A percentile compares a stretch with the other conserved stretches of the same genome.
Evolutionary conservation across 2,329 filamentous ascomycete species (phyloP).

Genomic region (Penicillium paneum): DNA sequence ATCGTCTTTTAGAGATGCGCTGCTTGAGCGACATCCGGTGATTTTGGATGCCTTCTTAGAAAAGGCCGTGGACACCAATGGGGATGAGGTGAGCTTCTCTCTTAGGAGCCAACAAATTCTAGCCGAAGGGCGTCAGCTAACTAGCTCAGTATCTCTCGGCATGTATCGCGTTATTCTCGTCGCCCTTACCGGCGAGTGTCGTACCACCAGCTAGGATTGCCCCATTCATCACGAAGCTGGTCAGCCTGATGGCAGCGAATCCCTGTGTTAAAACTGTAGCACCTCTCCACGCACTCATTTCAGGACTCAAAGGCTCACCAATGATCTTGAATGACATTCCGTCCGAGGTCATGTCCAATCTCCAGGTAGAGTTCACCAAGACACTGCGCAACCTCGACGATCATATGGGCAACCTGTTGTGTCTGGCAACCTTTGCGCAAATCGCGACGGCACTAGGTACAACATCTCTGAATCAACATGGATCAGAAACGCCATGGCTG

Average conservation of each 20-base stretch:
- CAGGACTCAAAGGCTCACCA: constrained; percentile 28
- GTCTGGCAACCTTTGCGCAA: constrained; percentile 40
- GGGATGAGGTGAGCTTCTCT: constrained; percentile 29
- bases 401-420: constrained; percentile 41
- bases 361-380: constrained; percentile 39
- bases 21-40: constrained; percentile 33
- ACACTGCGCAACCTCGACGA: constrained; percentile 40
- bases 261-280: constrained; percentile 34
- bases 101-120: background rate
- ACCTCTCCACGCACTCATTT: constrained; percentile 36
- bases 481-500: constrained; percentile 30
- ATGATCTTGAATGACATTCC: constrained; percentile 31
- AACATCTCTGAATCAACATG: constrained; percentile 10
- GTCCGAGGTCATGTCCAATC: constrained; percentile 32
- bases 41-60: constrained; percentile 37
- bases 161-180: constrained; percentile 37
- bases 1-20: constrained; percentile 29
- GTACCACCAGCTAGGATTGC: constrained; percentile 34
- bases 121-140: background rate
- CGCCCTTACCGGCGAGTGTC: constrained; percentile 28
- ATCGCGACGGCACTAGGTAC: constrained; percentile 25
- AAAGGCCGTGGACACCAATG: constrained; percentile 26
- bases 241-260: constrained; percentile 28
- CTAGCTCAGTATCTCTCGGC: constrained; percentile 27
- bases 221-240: constrained; percentile 32